Conservation (phyloP, 2,329 filamentous ascomycete genomes). For the Stachybotrys chartarum region DNA sequence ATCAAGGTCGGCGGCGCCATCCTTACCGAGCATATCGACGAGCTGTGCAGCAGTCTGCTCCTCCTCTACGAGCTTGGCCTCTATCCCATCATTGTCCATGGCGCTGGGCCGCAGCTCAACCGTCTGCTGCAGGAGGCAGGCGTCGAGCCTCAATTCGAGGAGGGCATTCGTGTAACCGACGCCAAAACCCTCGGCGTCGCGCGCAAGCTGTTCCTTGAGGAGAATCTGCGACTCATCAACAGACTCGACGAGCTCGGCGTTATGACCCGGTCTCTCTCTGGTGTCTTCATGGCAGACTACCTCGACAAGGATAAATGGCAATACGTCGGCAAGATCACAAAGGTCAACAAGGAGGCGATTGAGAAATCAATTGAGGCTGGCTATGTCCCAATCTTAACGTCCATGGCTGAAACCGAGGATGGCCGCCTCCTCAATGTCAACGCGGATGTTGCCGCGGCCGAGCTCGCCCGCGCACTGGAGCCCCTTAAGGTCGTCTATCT, state of each 20-base stretch:
- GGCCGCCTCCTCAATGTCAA: slow-evolving; percentile 96
- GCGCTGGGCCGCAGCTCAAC: slow-evolving; percentile 92
- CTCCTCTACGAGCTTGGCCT: slow-evolving; percentile 94
- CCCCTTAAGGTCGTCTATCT: slow-evolving; percentile 97
- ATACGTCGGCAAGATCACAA: slow-evolving; percentile 89
- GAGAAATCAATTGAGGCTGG: slow-evolving; percentile 86
- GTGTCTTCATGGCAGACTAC: slow-evolving; percentile 89
- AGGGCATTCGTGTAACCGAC: slow-evolving; percentile 92
- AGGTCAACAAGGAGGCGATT: slow-evolving; percentile 84
- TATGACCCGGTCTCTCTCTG: slow-evolving; percentile 80
- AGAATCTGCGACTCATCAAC: slow-evolving; percentile 90
- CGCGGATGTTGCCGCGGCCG: slow-evolving; percentile 90
- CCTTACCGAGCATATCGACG: slow-evolving; percentile 87
- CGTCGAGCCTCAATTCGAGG: slow-evolving; percentile 91
- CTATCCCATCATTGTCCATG: slow-evolving; percentile 92
- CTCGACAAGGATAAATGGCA: slow-evolving; percentile 95
- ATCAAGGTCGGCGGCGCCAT: slow-evolving; percentile 98
- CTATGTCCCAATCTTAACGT: slow-evolving; percentile 88
- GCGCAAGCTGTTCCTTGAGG: slow-evolving; percentile 86
- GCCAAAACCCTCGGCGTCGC: slow-evolving; percentile 89
- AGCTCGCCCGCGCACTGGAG: slow-evolving; percentile 80
- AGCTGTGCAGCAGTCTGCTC: slow-evolving; percentile 79
- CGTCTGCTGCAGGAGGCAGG: slow-evolving; percentile 81
- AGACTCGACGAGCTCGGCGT: slow-evolving; percentile 86
- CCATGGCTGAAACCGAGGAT: slow-evolving; percentile 88